phyloP scores from a whole-genome alignment of 345 rosid species.

The Populus nigra region DNA sequence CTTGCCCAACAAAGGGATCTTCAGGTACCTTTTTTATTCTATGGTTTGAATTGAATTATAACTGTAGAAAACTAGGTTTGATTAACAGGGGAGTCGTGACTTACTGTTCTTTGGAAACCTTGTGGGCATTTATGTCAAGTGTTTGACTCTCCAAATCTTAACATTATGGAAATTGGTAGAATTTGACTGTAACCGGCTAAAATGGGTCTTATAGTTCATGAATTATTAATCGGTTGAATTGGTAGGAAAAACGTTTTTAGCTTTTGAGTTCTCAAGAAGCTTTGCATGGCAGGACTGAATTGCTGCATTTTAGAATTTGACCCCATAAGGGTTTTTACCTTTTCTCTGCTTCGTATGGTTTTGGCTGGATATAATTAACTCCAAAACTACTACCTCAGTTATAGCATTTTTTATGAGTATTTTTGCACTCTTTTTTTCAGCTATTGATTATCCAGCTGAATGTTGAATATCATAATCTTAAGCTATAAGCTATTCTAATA shows the following conservation, averaged over 20 bases:
- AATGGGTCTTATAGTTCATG: not conserved
- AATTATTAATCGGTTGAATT: not conserved
- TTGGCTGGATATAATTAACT: not conserved
- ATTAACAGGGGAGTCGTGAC: not conserved
- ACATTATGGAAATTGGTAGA: not conserved
- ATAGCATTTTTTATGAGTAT: not conserved
- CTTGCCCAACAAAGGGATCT: conserved; percentile 79
- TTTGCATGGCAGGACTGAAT: not conserved
- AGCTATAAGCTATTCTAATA: not conserved
- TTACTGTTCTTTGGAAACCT: not conserved
- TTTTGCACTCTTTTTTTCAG: not conserved
- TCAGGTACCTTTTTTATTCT: conserved; percentile 16
- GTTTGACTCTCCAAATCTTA: not conserved
- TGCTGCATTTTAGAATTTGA: not conserved
- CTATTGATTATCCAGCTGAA: not conserved
- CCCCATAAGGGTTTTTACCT: not conserved
- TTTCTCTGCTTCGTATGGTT: not conserved
- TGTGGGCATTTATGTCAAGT: not conserved
- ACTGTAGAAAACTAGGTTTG: not conserved
- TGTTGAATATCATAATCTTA: not conserved
- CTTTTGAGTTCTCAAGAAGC: not conserved
- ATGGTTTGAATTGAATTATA: not conserved
- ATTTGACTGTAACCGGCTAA: not conserved
- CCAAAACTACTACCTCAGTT: not conserved
- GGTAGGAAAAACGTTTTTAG: not conserved